Percentiles rank a stretch among this genome's conserved stretches.
Conservation (phyloP, 257 asterid species). For the Solanum ossicruentum region DNA sequence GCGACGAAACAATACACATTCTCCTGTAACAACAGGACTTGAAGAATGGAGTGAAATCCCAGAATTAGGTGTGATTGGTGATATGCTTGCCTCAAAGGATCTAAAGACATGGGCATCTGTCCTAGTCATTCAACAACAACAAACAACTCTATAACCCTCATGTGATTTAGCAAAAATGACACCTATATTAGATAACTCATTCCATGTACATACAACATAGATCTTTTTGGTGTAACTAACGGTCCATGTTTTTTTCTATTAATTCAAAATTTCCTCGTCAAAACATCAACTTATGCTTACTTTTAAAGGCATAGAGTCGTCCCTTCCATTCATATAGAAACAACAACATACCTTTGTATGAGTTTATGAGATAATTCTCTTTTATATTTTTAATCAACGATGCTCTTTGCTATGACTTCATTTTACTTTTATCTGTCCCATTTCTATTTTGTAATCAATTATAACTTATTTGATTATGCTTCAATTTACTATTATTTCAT, state of each 20-base stretch:
- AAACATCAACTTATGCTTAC: too few species aligned
- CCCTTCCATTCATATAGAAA: too few species aligned
- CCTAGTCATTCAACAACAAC: constrained; percentile 15
- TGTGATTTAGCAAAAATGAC: not conserved
- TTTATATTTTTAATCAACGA: too few species aligned
- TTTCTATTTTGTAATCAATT: too few species aligned
- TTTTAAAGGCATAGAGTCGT: too few species aligned
- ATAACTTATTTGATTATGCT: too few species aligned
- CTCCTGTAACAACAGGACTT: constrained; percentile 4
- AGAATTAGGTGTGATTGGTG: constrained; percentile 13
- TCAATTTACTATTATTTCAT: too few species aligned
- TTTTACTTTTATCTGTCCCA: too few species aligned
- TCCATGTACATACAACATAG: not conserved
- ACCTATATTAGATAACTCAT: not conserved
- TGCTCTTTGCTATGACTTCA: too few species aligned
- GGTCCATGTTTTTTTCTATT: not conserved
- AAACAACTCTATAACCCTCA: not conserved
- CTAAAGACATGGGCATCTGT: constrained; percentile 7
- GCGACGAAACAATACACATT: constrained; percentile 1
- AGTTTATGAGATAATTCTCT: too few species aligned
- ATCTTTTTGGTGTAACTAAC: not conserved
- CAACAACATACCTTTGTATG: too few species aligned
- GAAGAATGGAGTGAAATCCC: constrained; percentile 18
- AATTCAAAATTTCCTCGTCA: not conserved
- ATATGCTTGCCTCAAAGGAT: constrained; percentile 8